These are phyloP conservation scores for Aspergillus heteromorphus DNA, from an alignment of 495 filamentous ascomycete species.

Conservation along the genomic window DNA sequence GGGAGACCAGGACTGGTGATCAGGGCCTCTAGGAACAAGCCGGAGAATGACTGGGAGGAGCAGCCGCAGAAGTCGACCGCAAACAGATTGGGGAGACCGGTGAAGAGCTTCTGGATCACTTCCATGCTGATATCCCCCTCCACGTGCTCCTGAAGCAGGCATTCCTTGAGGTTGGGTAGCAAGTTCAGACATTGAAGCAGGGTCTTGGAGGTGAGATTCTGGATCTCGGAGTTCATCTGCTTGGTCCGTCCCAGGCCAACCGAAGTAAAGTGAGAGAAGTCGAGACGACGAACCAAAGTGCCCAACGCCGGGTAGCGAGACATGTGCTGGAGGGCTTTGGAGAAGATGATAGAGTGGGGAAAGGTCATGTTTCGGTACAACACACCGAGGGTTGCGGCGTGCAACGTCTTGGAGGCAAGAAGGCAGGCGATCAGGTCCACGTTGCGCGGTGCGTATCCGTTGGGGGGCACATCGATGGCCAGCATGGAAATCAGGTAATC, in stretches of 20 bases:
- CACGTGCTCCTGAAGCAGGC: slow-evolving; percentile 76
- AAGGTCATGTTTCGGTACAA: slow-evolving; percentile 82
- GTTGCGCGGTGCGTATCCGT: slow-evolving; percentile 73
- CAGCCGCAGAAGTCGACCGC: slow-evolving; percentile 78
- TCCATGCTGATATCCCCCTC: slow-evolving; percentile 68
- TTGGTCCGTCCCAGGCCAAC: slow-evolving; percentile 73
- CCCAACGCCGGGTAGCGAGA: slow-evolving; percentile 64
- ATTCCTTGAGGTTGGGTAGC: slow-evolving; percentile 72
- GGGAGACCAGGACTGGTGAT: slow-evolving; percentile 38
- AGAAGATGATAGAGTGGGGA: slow-evolving; percentile 81
- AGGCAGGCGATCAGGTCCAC: slow-evolving; percentile 75
- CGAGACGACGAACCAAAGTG: slow-evolving; percentile 72
- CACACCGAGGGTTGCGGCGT: slow-evolving; percentile 69
- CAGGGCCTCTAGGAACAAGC: slow-evolving; percentile 49
- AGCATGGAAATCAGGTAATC: slow-evolving; percentile 73
- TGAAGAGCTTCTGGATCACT: slow-evolving; percentile 68
- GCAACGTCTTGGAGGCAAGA: slow-evolving; percentile 68
- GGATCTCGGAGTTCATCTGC: slow-evolving; percentile 73
- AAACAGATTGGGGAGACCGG: slow-evolving; percentile 58
- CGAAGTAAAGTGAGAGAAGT: slow-evolving; percentile 88
- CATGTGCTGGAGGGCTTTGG: slow-evolving; percentile 74
- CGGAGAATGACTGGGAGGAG: slow-evolving; percentile 64
- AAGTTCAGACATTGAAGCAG: slow-evolving; percentile 70
- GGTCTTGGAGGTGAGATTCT: slow-evolving; percentile 74
- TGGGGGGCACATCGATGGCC: slow-evolving; percentile 69